phyloP scores from a whole-genome alignment of 257 asterid genomes.

The Coffea eugenioides region DNA sequence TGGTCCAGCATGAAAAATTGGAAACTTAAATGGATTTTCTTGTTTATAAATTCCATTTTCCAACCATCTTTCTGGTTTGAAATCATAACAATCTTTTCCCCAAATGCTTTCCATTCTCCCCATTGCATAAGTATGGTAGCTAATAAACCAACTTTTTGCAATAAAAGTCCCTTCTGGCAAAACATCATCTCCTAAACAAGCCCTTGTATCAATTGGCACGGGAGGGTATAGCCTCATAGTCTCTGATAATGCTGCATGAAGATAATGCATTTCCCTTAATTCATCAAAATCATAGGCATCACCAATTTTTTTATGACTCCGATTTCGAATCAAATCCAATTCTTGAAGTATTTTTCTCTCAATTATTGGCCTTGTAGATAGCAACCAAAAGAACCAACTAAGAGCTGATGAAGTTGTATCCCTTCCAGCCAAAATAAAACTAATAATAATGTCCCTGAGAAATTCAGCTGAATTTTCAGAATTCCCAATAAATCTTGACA shows the following conservation, averaged over 20 bases:
- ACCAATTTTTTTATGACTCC: conserved; percentile 29
- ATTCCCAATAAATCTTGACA: conserved; percentile 64
- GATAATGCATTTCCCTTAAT: conserved; percentile 80
- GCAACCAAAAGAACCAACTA: conserved; percentile 81
- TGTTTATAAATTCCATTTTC: conserved; percentile 64
- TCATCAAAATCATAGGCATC: conserved; percentile 54
- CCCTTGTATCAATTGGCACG: conserved; percentile 65
- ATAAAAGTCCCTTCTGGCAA: conserved; percentile 84
- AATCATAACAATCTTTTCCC: conserved; percentile 80
- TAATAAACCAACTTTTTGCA: conserved; percentile 59
- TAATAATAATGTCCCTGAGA: conserved; percentile 75
- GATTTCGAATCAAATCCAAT: conserved; percentile 28
- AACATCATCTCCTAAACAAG: conserved; percentile 50
- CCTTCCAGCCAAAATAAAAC: conserved; percentile 87
- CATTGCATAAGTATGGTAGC: conserved; percentile 69
- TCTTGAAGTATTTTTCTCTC: conserved; percentile 54
- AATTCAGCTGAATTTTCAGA: conserved; percentile 47
- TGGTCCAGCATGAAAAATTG: conserved; percentile 86
- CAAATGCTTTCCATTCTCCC: conserved; percentile 83
- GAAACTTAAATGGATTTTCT: conserved; percentile 63
- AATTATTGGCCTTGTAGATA: conserved; percentile 49
- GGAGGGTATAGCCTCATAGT: conserved; percentile 90
- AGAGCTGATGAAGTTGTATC: conserved; percentile 91
- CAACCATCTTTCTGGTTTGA: conserved; percentile 86
- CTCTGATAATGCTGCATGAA: conserved; percentile 80